phyloP scores from a whole-genome alignment of 1,284 basidiomycete genomes.

The Papiliotrema flavescens region DNA sequence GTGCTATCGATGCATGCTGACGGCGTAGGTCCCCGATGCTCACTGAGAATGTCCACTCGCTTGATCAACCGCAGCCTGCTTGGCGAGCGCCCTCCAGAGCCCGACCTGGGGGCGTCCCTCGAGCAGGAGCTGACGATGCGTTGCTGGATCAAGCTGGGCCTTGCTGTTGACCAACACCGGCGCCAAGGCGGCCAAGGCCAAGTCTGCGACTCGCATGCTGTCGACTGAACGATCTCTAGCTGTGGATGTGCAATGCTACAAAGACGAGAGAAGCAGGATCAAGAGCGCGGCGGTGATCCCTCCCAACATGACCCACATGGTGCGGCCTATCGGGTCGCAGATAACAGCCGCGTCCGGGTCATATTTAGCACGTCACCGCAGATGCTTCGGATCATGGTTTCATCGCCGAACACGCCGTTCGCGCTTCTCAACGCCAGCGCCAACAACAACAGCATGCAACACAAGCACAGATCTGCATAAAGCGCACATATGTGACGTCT shows the following conservation, averaged over 20 bases:
- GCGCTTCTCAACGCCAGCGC: neutral
- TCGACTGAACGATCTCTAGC: neutral
- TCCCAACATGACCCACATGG: too few relatives aligned
- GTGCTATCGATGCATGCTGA: too few relatives aligned
- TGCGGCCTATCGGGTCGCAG: too few relatives aligned
- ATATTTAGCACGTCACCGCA: too few relatives aligned
- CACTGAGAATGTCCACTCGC: neutral
- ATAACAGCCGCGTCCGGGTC: too few relatives aligned
- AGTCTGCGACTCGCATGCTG: neutral
- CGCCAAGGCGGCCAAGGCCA: neutral
- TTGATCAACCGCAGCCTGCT: neutral
- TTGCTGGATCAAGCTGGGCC: slow-evolving; percentile 9
- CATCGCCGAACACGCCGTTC: too few relatives aligned
- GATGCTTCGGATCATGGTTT: too few relatives aligned
- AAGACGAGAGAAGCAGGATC: neutral
- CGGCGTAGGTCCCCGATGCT: neutral
- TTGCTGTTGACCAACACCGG: neutral
- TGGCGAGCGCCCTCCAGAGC: slow-evolving; percentile 40
- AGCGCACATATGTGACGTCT: slow-evolving; percentile 1
- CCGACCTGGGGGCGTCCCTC: slow-evolving; percentile 46
- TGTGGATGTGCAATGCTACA: neutral
- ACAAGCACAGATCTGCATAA: neutral
- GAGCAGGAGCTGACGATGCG: slow-evolving; percentile 16
- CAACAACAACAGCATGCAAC: neutral
- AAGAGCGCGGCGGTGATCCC: too few relatives aligned